These are phyloP conservation scores for Pseudisothecium myosuroides DNA, from an alignment of 225 moss, liverwort and hornwort species.

Conservation along the genomic window DNA sequence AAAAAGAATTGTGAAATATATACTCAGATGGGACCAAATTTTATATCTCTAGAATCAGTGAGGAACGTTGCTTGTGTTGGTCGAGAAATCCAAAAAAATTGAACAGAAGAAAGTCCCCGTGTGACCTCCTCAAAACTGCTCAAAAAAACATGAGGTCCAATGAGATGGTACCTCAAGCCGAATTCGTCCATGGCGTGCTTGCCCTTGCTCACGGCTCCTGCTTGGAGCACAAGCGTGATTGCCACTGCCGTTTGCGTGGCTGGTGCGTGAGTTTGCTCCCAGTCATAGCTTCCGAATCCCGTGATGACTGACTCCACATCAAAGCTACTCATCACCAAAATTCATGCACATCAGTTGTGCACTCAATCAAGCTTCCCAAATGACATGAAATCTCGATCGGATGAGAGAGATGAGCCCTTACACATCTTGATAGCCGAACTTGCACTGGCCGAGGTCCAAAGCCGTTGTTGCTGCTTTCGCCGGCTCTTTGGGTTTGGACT, in stretches of 20 bases:
- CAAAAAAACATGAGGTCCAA: neutral
- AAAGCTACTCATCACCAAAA: conserved; percentile 12
- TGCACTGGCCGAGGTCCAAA: conserved; percentile 13
- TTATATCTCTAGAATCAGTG: neutral
- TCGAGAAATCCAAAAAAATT: neutral
- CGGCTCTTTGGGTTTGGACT: neutral
- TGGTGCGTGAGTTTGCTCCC: conserved; percentile 32
- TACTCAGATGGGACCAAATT: neutral
- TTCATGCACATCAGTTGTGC: neutral
- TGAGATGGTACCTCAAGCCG: conserved; percentile 23
- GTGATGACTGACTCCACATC: conserved; percentile 29
- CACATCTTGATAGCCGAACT: conserved; percentile 40
- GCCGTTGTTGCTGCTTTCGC: neutral
- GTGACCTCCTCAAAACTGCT: neutral
- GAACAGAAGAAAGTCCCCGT: neutral
- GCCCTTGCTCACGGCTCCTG: conserved; percentile 22
- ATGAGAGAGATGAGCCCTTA: conserved; percentile 1
- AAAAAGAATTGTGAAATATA: neutral
- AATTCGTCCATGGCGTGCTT: conserved; percentile 45
- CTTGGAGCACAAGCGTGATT: conserved; percentile 8
- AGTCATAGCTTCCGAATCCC: conserved; percentile 31
- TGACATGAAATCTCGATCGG: neutral
- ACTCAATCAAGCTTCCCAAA: neutral
- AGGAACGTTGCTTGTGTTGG: neutral
- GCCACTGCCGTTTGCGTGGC: conserved; percentile 18